Evolutionary conservation across 1,284 basidiomycete species (phyloP).

Genomic region (Rhodotorula sp.): DNA sequence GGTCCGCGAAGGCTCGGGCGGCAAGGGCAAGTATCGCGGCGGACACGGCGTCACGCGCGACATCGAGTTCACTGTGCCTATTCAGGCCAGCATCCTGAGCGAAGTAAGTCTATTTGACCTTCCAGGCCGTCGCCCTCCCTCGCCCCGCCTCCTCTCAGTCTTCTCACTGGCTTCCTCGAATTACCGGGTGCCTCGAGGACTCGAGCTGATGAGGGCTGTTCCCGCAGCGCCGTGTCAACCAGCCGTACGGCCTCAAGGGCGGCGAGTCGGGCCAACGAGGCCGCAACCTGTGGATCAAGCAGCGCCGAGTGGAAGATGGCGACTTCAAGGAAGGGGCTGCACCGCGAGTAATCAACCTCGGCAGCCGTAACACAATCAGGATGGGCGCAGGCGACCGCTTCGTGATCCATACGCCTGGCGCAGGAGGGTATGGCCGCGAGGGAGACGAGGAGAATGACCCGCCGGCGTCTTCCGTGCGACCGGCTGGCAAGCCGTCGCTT

Average conservation of each 20-base stretch:
- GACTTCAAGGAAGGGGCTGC: constrained; percentile 41
- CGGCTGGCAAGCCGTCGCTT: constrained; percentile 51
- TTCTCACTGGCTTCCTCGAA: not conserved
- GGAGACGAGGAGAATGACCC: not conserved
- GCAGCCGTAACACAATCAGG: constrained; percentile 82
- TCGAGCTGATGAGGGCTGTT: constrained; percentile 18
- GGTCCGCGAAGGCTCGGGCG: constrained; percentile 63
- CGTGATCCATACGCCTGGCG: constrained; percentile 85
- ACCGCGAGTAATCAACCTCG: constrained; percentile 70
- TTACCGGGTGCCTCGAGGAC: not conserved
- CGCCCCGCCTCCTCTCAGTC: too few species aligned
- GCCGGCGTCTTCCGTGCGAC: not conserved
- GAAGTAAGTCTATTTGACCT: constrained; percentile 58
- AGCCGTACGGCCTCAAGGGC: constrained; percentile 87
- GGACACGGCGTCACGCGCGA: constrained; percentile 84
- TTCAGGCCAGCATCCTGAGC: constrained; percentile 83
- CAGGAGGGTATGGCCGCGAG: constrained; percentile 49
- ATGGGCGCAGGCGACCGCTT: constrained; percentile 82
- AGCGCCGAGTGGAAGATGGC: constrained; percentile 63
- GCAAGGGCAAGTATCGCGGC: constrained; percentile 73
- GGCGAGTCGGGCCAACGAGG: constrained; percentile 77
- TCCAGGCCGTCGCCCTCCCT: constrained; percentile 7
- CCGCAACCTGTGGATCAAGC: constrained; percentile 86
- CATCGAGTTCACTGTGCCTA: constrained; percentile 74
- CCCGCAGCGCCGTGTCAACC: constrained; percentile 75